Conservation (phyloP, 257 asterid genomes). For the Solanum bulbocastanum region DNA sequence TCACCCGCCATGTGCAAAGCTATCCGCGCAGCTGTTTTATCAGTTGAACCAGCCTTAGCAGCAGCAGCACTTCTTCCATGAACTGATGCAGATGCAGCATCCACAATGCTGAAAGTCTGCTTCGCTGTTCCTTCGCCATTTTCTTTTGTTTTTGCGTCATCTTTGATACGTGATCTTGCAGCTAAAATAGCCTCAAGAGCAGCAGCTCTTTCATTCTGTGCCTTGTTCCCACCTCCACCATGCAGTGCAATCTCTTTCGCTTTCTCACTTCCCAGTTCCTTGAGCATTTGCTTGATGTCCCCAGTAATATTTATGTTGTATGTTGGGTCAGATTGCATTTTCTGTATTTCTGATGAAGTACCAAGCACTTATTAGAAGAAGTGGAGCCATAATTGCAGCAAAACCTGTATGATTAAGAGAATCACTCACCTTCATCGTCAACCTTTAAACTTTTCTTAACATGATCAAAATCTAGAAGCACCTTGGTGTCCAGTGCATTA, state of each 20-base stretch:
- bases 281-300: constrained; percentile 82
- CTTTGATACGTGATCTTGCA: constrained; percentile 88
- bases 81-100: constrained; percentile 98
- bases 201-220: constrained; percentile 72
- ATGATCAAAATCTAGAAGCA: constrained; percentile 79
- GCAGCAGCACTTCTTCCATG: constrained; percentile 97
- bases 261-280: constrained; percentile 90
- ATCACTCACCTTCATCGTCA: constrained; percentile 76
- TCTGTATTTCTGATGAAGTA: constrained; percentile 46
- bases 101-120: constrained; percentile 82
- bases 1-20: constrained; percentile 99
- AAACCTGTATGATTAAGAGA: not conserved
- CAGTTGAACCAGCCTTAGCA: constrained; percentile 75
- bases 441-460: constrained; percentile 74
- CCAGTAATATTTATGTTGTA: constrained; percentile 78
- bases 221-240: constrained; percentile 99
- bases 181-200: constrained; percentile 80
- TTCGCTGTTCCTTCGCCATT: constrained; percentile 34
- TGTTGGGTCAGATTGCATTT: constrained; percentile 73
- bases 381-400: not conserved
- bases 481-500: constrained; percentile 71
- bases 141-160: constrained; percentile 32
- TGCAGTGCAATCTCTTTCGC: constrained; percentile 89
- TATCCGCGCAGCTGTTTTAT: constrained; percentile 91
- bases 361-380: not conserved